These are phyloP conservation scores for Solanum megistacrolobum DNA, from an alignment of 257 asterid genomes.

Conservation along the genomic window DNA sequence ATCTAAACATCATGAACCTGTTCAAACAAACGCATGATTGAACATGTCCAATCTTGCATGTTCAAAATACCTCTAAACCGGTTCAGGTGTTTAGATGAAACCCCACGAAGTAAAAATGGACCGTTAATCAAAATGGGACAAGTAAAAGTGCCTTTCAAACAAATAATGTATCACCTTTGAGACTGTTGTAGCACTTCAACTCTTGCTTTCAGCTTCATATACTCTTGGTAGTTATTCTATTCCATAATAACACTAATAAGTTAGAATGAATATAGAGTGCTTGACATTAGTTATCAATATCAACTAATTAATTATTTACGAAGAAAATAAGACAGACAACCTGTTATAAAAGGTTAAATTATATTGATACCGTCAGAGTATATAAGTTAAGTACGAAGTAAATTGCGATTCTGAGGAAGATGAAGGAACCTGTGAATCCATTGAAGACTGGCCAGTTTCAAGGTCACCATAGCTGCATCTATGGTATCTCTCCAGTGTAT, in stretches of 20 bases:
- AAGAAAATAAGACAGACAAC: neutral
- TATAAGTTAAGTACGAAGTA: neutral
- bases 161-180: slow-evolving; percentile 46
- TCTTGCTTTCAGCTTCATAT: slow-evolving; percentile 83
- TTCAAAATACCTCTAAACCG: neutral
- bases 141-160: neutral
- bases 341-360: neutral
- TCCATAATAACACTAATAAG: neutral
- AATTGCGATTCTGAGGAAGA: neutral
- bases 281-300: neutral
- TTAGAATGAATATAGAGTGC: neutral
- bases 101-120: neutral
- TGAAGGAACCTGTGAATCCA: slow-evolving; percentile 3
- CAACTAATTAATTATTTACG: neutral
- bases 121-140: neutral
- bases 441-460: neutral
- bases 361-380: neutral
- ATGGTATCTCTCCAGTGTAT: slow-evolving; percentile 5
- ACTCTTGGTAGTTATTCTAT: slow-evolving; percentile 91
- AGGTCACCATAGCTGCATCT: slow-evolving; percentile 2
- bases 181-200: slow-evolving; percentile 89
- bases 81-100: neutral
- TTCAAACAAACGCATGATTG: neutral
- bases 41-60: neutral
- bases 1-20: neutral